phyloP scores from a whole-genome alignment of 2,329 filamentous ascomycete genomes.

The Xylariaceae sp. region DNA sequence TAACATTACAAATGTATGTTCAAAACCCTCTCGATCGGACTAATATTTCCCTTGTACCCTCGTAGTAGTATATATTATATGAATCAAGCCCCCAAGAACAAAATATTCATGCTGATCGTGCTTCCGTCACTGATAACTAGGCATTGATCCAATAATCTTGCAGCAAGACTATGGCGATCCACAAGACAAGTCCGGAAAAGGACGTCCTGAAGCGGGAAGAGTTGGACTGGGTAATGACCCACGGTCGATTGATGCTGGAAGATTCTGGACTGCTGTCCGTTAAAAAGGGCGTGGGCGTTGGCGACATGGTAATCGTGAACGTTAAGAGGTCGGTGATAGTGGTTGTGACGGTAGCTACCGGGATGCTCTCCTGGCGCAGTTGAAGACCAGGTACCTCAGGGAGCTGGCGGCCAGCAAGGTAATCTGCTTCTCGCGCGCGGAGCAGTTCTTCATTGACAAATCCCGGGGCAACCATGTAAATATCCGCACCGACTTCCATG shows the following conservation, averaged over 20 bases:
- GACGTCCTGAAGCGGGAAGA: slow-evolving; percentile 19
- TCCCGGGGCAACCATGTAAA: slow-evolving; percentile 30
- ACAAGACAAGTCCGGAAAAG: slow-evolving; percentile 29
- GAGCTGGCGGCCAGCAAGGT: slow-evolving; percentile 30
- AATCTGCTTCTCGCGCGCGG: slow-evolving; percentile 29
- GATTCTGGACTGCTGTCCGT: slow-evolving; percentile 11
- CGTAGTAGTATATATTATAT: slow-evolving; percentile 14
- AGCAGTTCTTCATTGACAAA: slow-evolving; percentile 26
- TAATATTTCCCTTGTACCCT: slow-evolving; percentile 7
- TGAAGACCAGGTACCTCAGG: slow-evolving; percentile 29
- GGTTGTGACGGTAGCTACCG: slow-evolving; percentile 22
- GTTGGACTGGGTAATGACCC: slow-evolving; percentile 25
- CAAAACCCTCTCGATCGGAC: slow-evolving; percentile 13
- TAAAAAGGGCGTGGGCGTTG: slow-evolving; percentile 12
- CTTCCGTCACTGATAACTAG: slow-evolving; percentile 18
- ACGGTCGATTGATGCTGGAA: slow-evolving; percentile 25
- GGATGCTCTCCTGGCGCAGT: slow-evolving; percentile 29
- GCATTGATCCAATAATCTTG: slow-evolving; percentile 30
- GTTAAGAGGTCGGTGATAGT: slow-evolving; percentile 25
- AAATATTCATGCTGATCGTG: slow-evolving; percentile 14
- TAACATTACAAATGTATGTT: slow-evolving; percentile 25
- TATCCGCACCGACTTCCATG: slow-evolving; percentile 30
- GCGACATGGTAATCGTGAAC: slow-evolving; percentile 16
- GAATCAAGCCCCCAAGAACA: slow-evolving; percentile 10
- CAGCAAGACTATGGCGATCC: slow-evolving; percentile 24